Evolutionary conservation across 106 monocot species (phyloP), one percentile per base, ranked within the genome.

Genomic region (Phalaenopsis equestris): DNA sequence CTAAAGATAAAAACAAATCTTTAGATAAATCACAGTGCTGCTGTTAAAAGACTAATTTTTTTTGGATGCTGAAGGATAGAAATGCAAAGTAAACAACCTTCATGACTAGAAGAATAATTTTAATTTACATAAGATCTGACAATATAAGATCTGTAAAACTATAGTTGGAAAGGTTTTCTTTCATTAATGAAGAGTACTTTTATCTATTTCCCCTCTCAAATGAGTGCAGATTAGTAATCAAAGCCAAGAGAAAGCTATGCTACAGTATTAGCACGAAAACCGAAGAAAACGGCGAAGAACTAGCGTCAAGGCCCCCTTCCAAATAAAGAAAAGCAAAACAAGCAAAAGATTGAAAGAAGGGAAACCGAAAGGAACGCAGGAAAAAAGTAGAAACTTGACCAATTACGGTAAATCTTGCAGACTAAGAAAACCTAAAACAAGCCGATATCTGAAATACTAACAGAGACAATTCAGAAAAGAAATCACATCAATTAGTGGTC

Each of bases 291-390:
- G 38, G 38, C 14, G 70, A 64, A 23, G 64, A 67, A 19, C 36
- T 12, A 70, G 70, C 70, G 21, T 21, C n/a, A 24, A 2, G 1
- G 5, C 24, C 23, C 24, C 64, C 6, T 64, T 64, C 64, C 23
- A 64, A 64, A 21, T 14, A 36, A 30, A 30, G 30, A 30, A 37
- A 70, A 70, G 70, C 24, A 38, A 61, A 70, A 39, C 38, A 70
- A 70, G 38, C 70, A 70, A 70, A 70, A 70, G 37, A 70, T 39
- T 1, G 74, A 74, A 73, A 19, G n/a, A 70, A 70, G 15, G 52
- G 30, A 11, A 70, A 70, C 38, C 39, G 70, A 70, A 70, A 70
- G 70, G 39, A 4, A 30, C 39, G 70, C 10, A 14, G 38, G 39
- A 70, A 70, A 37, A 70, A 61, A 61, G 21, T 5, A 14, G 70